Evolutionary conservation across 2,329 filamentous ascomycete species (phyloP).

Genomic region (Corniculantispora saksenae): DNA sequence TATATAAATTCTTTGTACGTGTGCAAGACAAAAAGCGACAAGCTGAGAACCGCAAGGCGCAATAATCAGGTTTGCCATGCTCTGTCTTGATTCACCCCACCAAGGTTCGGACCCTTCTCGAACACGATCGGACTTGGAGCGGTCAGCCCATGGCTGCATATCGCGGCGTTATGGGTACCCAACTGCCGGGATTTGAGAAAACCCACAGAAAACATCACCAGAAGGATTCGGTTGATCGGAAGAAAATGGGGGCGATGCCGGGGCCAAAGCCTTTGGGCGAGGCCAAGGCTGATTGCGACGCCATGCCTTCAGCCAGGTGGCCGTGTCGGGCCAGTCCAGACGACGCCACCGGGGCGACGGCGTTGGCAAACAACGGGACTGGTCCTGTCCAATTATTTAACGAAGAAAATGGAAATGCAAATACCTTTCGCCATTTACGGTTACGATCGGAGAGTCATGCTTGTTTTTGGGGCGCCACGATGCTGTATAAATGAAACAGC

Average conservation of each 20-base stretch:
- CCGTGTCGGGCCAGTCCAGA: constrained; percentile 1
- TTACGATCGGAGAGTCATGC: not conserved
- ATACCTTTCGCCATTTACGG: not conserved
- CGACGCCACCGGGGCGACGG: constrained; percentile 2
- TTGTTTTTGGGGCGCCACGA: not conserved
- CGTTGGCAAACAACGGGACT: not conserved
- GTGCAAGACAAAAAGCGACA: not conserved
- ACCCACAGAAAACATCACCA: not conserved
- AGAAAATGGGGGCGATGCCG: not conserved
- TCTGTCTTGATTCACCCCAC: not conserved
- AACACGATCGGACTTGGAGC: constrained; percentile 6
- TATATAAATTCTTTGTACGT: not conserved
- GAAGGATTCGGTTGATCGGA: constrained; percentile 10
- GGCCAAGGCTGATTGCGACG: not conserved
- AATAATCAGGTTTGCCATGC: not conserved
- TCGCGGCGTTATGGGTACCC: constrained; percentile 4
- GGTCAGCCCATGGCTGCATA: constrained; percentile 6
- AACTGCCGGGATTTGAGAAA: constrained; percentile 4
- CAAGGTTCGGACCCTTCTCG: not conserved
- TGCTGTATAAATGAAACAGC: not conserved
- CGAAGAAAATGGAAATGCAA: not conserved
- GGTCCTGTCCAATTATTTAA: not conserved
- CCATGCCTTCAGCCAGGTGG: not conserved
- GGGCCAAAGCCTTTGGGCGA: not conserved
- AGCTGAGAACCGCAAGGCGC: not conserved